Percentiles rank a stretch among this genome's conserved stretches.
Evolutionary conservation across 75 land plant genomes (phyloP).

Genomic region (Ceratopteris richardii): DNA sequence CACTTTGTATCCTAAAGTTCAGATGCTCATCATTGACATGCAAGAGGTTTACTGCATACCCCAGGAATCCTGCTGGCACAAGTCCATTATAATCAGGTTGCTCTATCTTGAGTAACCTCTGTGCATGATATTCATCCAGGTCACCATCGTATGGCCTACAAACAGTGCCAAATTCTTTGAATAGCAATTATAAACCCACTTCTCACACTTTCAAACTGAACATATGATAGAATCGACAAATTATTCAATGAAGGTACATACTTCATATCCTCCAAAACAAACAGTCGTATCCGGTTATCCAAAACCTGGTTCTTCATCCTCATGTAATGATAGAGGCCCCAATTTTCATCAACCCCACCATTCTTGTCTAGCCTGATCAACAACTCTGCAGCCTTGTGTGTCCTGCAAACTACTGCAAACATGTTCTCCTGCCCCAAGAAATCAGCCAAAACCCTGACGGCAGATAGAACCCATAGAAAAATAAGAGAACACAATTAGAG

Average conservation of each 20-base stretch:
- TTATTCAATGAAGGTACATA: not conserved
- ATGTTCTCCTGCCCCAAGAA: slow-evolving; percentile 72
- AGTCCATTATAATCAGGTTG: slow-evolving; percentile 9
- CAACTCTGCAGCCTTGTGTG: slow-evolving; percentile 49
- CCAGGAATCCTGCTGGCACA: slow-evolving; percentile 20
- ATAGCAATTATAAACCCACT: too few species aligned
- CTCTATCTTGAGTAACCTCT: slow-evolving; percentile 19
- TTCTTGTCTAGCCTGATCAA: slow-evolving; percentile 40
- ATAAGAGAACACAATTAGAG: too few species aligned
- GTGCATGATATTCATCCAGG: slow-evolving; percentile 20
- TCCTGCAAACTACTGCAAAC: slow-evolving; percentile 79
- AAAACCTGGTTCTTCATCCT: not conserved
- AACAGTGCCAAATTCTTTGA: too few species aligned
- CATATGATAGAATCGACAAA: not conserved
- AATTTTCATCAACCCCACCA: slow-evolving; percentile 10
- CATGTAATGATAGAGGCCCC: not conserved
- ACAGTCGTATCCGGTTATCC: not conserved
- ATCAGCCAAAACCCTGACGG: slow-evolving; percentile 58
- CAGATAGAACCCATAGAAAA: not conserved
- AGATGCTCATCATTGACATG: slow-evolving; percentile 21
- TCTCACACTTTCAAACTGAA: not conserved
- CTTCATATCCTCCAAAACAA: slow-evolving; percentile 2
- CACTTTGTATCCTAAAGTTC: slow-evolving; percentile 3
- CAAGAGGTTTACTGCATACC: slow-evolving; percentile 29
- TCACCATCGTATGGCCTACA: not conserved